phyloP scores from a whole-genome alignment of 257 asterid species.

The Petunia secreta region DNA sequence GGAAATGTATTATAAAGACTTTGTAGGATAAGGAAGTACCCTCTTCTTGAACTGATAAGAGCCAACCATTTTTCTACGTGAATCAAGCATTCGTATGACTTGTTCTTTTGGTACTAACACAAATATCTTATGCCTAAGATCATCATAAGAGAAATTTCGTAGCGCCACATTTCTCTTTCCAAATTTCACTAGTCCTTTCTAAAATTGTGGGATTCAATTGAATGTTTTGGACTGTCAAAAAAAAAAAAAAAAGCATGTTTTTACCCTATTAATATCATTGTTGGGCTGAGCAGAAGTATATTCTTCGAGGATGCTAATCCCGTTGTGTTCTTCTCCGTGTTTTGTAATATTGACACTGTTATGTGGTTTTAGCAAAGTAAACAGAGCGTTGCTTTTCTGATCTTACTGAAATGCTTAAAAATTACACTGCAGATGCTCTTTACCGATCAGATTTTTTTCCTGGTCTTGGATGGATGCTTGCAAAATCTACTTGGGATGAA shows the following conservation, averaged over 20 bases:
- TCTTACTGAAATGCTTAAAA: conserved; percentile 30
- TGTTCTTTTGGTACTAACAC: neutral
- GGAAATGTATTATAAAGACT: neutral
- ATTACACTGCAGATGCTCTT: conserved; percentile 73
- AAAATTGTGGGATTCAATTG: conserved; percentile 2
- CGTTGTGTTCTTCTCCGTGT: neutral
- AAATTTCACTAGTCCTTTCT: neutral
- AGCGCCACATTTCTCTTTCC: neutral
- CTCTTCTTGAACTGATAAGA: neutral
- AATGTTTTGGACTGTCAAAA: neutral
- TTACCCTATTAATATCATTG: conserved; percentile 1
- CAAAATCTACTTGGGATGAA: conserved; percentile 92
- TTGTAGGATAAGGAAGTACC: neutral
- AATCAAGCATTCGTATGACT: neutral
- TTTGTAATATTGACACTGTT: neutral
- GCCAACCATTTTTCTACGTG: neutral
- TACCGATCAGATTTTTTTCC: conserved; percentile 99
- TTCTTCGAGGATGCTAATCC: conserved; percentile 4
- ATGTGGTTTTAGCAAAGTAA: neutral
- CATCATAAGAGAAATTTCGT: neutral
- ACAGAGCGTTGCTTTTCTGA: conserved; percentile 8
- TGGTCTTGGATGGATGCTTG: conserved; percentile 99
- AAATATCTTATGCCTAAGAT: neutral
- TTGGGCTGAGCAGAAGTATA: conserved; percentile 13
- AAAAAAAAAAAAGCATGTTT: neutral